Conservation (phyloP, 805 yeast genomes). For the Yarrowia sp. region DNA sequence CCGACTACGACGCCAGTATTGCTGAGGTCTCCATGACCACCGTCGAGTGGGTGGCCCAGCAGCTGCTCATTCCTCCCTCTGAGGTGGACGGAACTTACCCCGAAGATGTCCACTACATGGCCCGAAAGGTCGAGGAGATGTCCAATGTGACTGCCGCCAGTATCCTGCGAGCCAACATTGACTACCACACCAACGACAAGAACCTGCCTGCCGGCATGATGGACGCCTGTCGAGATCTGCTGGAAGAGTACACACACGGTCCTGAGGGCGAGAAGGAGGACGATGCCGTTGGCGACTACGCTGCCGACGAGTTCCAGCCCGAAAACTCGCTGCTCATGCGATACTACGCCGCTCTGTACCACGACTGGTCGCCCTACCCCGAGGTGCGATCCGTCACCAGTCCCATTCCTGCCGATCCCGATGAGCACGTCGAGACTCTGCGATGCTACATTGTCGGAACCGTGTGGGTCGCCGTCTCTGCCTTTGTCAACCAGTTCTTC, state of each 20-base stretch:
- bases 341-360: conserved; percentile 55
- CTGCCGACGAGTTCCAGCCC: conserved; percentile 13
- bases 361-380: conserved; percentile 61
- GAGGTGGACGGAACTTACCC: conserved; percentile 29
- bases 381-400: conserved; percentile 65
- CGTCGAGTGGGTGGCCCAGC: conserved; percentile 34
- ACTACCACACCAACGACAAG: conserved; percentile 27
- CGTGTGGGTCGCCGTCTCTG: conserved; percentile 62
- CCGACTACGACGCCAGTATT: conserved; percentile 35
- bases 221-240: conserved; percentile 26
- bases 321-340: conserved; percentile 26
- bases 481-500: conserved; percentile 65
- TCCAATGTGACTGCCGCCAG: conserved; percentile 31
- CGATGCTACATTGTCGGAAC: conserved; percentile 62
- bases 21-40: conserved; percentile 32
- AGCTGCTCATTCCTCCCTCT: conserved; percentile 37
- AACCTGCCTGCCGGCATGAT: conserved; percentile 29
- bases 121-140: conserved; percentile 29
- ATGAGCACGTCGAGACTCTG: conserved; percentile 57
- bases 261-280: conserved; percentile 36
- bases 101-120: conserved; percentile 34
- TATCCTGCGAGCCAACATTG: conserved; percentile 30
- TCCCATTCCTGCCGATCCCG: conserved; percentile 58
- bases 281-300: conserved; percentile 27
- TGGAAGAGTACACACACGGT: conserved; percentile 23